Conservation (phyloP, 257 asterid species). For the Rubia yunnanensis region DNA sequence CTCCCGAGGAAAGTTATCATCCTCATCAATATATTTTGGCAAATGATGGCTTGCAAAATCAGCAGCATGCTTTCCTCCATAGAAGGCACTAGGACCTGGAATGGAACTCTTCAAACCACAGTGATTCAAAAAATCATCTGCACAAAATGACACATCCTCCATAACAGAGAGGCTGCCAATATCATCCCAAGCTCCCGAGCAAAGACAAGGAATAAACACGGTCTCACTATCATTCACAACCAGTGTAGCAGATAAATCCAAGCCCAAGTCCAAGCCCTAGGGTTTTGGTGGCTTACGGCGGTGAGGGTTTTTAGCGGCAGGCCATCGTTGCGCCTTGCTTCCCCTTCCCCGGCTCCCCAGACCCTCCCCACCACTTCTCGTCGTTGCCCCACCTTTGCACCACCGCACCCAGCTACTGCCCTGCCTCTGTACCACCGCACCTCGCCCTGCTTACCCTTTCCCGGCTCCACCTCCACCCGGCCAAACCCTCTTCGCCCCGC, state of each 20-base stretch:
- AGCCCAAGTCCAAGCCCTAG: slow-evolving; percentile 16
- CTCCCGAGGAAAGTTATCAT: slow-evolving; percentile 62
- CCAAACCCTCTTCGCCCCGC: too few species aligned
- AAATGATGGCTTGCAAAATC: slow-evolving; percentile 80
- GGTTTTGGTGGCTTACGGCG: slow-evolving; percentile 32
- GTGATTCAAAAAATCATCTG: slow-evolving; percentile 53
- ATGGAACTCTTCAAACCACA: slow-evolving; percentile 29
- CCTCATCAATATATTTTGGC: slow-evolving; percentile 68
- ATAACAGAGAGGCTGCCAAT: slow-evolving; percentile 70
- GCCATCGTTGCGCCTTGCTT: slow-evolving; percentile 45
- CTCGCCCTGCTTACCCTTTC: too few species aligned
- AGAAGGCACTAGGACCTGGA: slow-evolving; percentile 57
- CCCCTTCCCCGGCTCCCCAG: too few species aligned
- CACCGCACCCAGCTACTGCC: too few species aligned
- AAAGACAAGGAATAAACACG: slow-evolving; percentile 50
- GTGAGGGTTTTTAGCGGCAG: slow-evolving; percentile 60
- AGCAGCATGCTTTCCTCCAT: slow-evolving; percentile 98
- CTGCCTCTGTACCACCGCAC: too few species aligned
- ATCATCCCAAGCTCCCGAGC: slow-evolving; percentile 92
- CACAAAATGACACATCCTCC: slow-evolving; percentile 78
- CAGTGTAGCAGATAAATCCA: slow-evolving; percentile 25
- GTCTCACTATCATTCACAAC: slow-evolving; percentile 28
- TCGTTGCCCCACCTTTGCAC: too few species aligned
- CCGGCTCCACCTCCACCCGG: too few species aligned
- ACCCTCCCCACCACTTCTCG: too few species aligned